phyloP scores from a whole-genome alignment of 1,139 yeast species.

The Eremothecium gossypii region DNA sequence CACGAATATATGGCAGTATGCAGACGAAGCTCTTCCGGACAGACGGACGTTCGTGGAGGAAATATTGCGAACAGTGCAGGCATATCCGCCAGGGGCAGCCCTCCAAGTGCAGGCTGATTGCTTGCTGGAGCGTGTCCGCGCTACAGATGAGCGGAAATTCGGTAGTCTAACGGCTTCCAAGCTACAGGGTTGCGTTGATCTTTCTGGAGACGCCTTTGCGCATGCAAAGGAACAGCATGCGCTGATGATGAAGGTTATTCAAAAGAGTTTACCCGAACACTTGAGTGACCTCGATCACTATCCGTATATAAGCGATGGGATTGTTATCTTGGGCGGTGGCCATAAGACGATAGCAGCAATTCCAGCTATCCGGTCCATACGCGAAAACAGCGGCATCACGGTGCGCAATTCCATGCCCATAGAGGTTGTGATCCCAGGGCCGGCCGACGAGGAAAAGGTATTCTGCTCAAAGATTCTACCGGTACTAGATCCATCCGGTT shows the following conservation, averaged over 20 bases:
- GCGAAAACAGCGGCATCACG: conserved; percentile 9
- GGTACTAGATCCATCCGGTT: conserved; percentile 8
- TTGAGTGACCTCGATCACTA: neutral
- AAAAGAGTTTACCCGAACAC: too few species aligned
- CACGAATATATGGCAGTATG: too few species aligned
- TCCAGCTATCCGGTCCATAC: conserved; percentile 10
- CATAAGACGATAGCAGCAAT: conserved; percentile 7
- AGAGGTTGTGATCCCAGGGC: conserved; percentile 10
- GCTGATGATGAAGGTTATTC: too few species aligned
- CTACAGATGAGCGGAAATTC: conserved; percentile 5
- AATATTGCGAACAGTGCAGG: too few species aligned
- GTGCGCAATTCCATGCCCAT: conserved; percentile 8
- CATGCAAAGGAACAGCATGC: neutral
- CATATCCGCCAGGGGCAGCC: too few species aligned
- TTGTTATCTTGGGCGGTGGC: conserved; percentile 11
- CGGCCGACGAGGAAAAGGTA: conserved; percentile 5
- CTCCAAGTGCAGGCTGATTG: too few species aligned
- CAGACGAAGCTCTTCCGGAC: too few species aligned
- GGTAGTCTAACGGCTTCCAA: conserved; percentile 5
- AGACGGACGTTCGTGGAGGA: too few species aligned
- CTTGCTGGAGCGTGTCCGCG: neutral
- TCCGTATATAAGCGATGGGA: conserved; percentile 9
- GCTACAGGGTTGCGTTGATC: conserved; percentile 6
- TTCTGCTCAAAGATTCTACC: conserved; percentile 9
- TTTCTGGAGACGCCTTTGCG: conserved; percentile 4